Evolutionary conservation across 768 basidiomycete genomes (phyloP).

Genomic region (Boletus sensibilis): DNA sequence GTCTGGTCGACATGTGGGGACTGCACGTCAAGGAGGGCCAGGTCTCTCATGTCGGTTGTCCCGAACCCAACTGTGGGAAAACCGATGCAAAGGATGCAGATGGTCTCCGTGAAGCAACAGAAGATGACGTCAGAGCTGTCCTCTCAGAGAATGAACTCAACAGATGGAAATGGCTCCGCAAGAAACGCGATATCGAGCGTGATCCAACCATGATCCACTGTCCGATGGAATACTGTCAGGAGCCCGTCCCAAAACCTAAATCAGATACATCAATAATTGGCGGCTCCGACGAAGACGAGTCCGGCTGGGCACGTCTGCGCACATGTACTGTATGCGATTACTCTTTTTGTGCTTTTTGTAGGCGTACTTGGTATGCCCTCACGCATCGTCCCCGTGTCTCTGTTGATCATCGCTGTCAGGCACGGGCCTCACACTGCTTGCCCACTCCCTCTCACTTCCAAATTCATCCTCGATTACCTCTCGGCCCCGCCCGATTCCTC

Average conservation of each 20-base stretch:
- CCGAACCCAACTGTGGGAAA: constrained; percentile 79
- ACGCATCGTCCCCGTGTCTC: background rate
- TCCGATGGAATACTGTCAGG: constrained; percentile 78
- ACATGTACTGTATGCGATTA: constrained; percentile 69
- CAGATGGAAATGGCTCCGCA: constrained; percentile 77
- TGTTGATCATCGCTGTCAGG: constrained; percentile 42
- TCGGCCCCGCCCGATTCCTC: constrained; percentile 50
- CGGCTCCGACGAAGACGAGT: constrained; percentile 47
- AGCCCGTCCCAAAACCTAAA: constrained; percentile 63
- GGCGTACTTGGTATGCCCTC: constrained; percentile 64
- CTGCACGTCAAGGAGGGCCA: constrained; percentile 80
- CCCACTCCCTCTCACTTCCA: constrained; percentile 62
- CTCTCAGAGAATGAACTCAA: constrained; percentile 61
- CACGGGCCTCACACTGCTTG: constrained; percentile 80
- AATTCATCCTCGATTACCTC: constrained; percentile 67
- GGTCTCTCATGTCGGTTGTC: constrained; percentile 73
- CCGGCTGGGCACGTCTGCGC: constrained; percentile 71
- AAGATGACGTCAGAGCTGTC: constrained; percentile 72
- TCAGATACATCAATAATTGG: constrained; percentile 13
- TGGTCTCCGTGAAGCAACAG: constrained; percentile 48
- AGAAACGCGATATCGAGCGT: constrained; percentile 69
- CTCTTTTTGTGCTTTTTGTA: constrained; percentile 83
- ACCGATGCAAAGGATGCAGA: constrained; percentile 21
- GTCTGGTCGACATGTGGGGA: constrained; percentile 79
- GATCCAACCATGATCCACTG: constrained; percentile 82